Evolutionary conservation across 176 grass and related monocot genomes (phyloP), one percentile per base, ranked within the genome.

Genomic region (Lolium perenne): DNA sequence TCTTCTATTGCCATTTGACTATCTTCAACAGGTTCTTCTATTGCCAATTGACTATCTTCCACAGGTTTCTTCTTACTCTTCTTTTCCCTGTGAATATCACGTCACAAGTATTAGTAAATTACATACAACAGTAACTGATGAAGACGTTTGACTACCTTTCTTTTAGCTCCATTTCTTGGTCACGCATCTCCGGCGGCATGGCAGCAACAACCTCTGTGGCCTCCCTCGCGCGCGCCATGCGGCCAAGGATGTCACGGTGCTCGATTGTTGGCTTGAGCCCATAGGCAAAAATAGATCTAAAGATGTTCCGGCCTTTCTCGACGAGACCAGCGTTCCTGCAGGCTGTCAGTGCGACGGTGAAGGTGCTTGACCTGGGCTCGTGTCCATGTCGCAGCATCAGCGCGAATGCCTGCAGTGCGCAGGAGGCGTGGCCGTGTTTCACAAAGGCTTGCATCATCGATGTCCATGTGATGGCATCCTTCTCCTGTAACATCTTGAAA

Each of bases 371-470:
- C 83, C 80, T 94, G 48, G 96, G 91, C 10, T 82, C 82, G n/a
- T 91, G 80, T 45, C 84, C 83, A 69, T 67, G 32, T 64, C 41
- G 81, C 88, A 92, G 60, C 79, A 92, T 89, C 82, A 89, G 81
- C 40, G 91, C 88, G 17, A 98, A 70, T 6, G 78, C 60, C 38
- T 83, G 88, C 16, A 94, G 48, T 0, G 91, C 95, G 53, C 77
- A 55, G 7, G 76, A 73, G 45, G 58, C 85, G 73, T 26, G 61
- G 1, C 95, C 89, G 92, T 95, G 92, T 80, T 93, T 90, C 0
- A 91, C 89, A 35, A 94, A 97, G 38, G 89, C 91, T 88, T 93
- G 82, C 38, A 93, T 89, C 60, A 89, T 74, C 7, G 95, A 91
- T 38, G 91, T 92, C 93, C 93, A 98, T 60, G 91, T 87, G 2